phyloP scores from a whole-genome alignment of 2,329 filamentous ascomycete species.

The Nannizzia gypsea region DNA sequence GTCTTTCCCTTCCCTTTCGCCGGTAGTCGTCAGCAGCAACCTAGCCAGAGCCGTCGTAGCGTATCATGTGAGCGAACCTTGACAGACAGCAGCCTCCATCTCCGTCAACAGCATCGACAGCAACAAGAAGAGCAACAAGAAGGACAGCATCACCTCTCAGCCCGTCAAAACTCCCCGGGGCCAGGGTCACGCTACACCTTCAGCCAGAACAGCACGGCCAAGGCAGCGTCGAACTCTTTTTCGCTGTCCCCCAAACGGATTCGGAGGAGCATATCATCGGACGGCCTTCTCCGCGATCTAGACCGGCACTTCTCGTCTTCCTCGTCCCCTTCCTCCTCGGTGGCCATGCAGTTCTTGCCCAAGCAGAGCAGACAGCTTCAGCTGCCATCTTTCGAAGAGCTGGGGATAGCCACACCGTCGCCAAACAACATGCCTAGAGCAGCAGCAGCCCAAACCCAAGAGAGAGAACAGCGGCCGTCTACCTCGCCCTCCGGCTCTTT shows the following conservation, averaged over 20 bases:
- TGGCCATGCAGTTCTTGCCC: conserved; percentile 27
- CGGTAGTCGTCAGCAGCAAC: neutral
- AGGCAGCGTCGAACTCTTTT: neutral
- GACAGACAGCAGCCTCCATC: conserved; percentile 6
- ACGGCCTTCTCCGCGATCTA: conserved; percentile 2
- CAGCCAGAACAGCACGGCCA: neutral
- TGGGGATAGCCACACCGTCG: conserved; percentile 38
- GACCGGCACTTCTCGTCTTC: conserved; percentile 19
- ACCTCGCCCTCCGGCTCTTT: neutral
- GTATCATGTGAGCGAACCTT: conserved; percentile 8
- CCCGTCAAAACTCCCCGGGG: neutral
- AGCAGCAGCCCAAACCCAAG: neutral
- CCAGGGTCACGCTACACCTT: neutral
- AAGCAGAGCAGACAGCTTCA: conserved; percentile 32
- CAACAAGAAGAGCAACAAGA: no score
- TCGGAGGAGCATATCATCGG: conserved; percentile 10
- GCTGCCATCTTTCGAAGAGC: conserved; percentile 42
- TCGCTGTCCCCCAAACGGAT: conserved; percentile 5
- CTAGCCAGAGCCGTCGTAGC: conserved; percentile 6
- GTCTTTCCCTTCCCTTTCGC: neutral
- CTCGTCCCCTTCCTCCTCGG: conserved; percentile 19
- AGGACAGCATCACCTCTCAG: neutral
- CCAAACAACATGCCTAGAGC: conserved; percentile 3
- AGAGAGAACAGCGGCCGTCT: neutral
- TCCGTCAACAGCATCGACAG: neutral